A percentile compares a stretch with the other conserved stretches of the same genome.
phyloP scores from a whole-genome alignment of 768 basidiomycete species.

The Suillus variegatus region DNA sequence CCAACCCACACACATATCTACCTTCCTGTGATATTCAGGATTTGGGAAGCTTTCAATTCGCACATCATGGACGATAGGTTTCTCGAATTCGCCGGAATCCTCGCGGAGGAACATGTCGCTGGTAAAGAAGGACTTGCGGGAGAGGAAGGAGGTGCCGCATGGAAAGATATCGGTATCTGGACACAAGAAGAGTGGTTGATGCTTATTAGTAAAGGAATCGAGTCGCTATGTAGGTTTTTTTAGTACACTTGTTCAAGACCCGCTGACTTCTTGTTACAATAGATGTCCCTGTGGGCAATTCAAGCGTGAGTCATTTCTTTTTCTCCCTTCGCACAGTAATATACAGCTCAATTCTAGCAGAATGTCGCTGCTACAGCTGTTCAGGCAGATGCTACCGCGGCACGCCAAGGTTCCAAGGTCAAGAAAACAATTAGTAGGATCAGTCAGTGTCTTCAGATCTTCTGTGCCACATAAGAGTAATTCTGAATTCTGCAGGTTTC shows the following conservation, averaged over 20 bases:
- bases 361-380: slow-evolving; percentile 62
- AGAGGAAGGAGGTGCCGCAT: slow-evolving; percentile 54
- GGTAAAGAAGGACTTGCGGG: slow-evolving; percentile 57
- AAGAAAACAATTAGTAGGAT: slow-evolving; percentile 71
- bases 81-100: slow-evolving; percentile 65
- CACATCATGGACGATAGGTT: slow-evolving; percentile 73
- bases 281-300: slow-evolving; percentile 56
- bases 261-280: slow-evolving; percentile 14
- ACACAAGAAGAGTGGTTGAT: slow-evolving; percentile 80
- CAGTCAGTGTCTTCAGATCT: slow-evolving; percentile 37
- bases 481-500: slow-evolving; percentile 47
- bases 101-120: slow-evolving; percentile 72
- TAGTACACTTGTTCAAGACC: slow-evolving; percentile 2
- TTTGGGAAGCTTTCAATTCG: slow-evolving; percentile 83
- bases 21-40: slow-evolving; percentile 67
- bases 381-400: slow-evolving; percentile 69
- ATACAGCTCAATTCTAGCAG: slow-evolving; percentile 33
- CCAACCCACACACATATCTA: slow-evolving; percentile 65
- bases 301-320: slow-evolving; percentile 45
- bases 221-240: slow-evolving; percentile 65
- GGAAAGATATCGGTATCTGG: slow-evolving; percentile 92
- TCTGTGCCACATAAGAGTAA: neutral
- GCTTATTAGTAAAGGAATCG: slow-evolving; percentile 79
- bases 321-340: slow-evolving; percentile 1
- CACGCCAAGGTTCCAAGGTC: slow-evolving; percentile 57